Conservation (phyloP, 163 green algal genomes). For the Scenedesmus sp. region DNA sequence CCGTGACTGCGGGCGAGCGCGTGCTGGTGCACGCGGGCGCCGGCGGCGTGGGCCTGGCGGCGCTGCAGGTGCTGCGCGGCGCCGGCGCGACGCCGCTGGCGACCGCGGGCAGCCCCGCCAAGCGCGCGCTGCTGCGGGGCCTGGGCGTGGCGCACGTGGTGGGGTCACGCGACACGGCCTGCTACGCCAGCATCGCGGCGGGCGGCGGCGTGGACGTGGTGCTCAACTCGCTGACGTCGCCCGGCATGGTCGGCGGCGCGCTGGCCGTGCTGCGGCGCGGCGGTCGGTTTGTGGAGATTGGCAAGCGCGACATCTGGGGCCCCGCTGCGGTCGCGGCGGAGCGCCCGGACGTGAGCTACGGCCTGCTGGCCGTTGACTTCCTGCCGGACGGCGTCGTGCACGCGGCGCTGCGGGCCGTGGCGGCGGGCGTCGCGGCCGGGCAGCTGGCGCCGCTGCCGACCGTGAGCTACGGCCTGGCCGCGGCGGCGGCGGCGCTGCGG, state of each 20-base stretch:
- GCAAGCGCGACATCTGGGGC: constrained; percentile 75
- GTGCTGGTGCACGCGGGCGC: constrained; percentile 70
- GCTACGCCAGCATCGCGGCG: constrained; percentile 59
- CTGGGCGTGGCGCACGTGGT: constrained; percentile 54
- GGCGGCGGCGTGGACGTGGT: constrained; percentile 60
- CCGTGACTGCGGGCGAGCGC: constrained; percentile 45
- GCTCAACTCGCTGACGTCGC: constrained; percentile 88
- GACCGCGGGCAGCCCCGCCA: constrained; percentile 72
- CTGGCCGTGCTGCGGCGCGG: constrained; percentile 62
- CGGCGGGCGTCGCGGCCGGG: constrained; percentile 57
- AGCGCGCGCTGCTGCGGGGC: constrained; percentile 59
- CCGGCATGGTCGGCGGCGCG: constrained; percentile 76
- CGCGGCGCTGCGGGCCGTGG: constrained; percentile 61
- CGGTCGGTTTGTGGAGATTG: constrained; percentile 76
- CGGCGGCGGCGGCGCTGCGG: constrained; percentile 58
- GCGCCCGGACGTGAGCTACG: constrained; percentile 63
- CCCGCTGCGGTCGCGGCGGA: constrained; percentile 51
- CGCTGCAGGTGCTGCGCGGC: constrained; percentile 58
- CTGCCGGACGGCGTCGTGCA: constrained; percentile 71
- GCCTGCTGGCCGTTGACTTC: constrained; percentile 76
- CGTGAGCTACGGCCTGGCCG: constrained; percentile 58
- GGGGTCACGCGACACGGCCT: constrained; percentile 71
- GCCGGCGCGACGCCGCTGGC: constrained; percentile 62
- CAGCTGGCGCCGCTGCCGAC: constrained; percentile 64
- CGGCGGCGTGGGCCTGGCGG: constrained; percentile 75